Percentiles rank a stretch among this genome's conserved stretches.
phyloP scores from a whole-genome alignment of 73 alveolate genomes.

The Halteria grandinella region DNA sequence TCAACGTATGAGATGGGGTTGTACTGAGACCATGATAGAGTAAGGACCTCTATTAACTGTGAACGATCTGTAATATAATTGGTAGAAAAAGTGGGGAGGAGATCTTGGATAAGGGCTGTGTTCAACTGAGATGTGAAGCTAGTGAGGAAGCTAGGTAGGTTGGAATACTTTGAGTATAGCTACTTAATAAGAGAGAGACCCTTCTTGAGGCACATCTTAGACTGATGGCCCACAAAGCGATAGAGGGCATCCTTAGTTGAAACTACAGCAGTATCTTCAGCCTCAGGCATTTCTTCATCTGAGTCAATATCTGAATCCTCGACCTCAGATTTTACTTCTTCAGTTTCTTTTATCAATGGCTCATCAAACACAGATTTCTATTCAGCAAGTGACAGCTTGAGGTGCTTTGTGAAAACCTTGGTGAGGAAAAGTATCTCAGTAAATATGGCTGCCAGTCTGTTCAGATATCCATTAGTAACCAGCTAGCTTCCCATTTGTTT shows the following conservation, averaged over 20 bases:
- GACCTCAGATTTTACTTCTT: background rate
- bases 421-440: slow-evolving; percentile 13
- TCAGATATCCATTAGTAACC: background rate
- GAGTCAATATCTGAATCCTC: background rate
- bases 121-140: too few relatives aligned
- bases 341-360: too few relatives aligned
- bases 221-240: slow-evolving; percentile 26
- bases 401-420: background rate
- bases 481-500: slow-evolving; percentile 18
- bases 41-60: slow-evolving; percentile 5
- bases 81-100: too few relatives aligned
- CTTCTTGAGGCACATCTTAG: slow-evolving; percentile 24
- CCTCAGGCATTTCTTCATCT: too few relatives aligned
- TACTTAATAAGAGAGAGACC: background rate
- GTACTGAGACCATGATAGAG: slow-evolving; percentile 9
- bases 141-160: too few relatives aligned
- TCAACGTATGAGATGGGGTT: too few relatives aligned
- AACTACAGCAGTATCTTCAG: too few relatives aligned
- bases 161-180: slow-evolving; percentile 1
- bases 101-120: too few relatives aligned
- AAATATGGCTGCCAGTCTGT: background rate
- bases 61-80: slow-evolving; percentile 42
- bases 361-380: background rate
- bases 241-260: slow-evolving; percentile 3
- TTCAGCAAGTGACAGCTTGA: slow-evolving; percentile 2